Evolutionary conservation across 2,329 filamentous ascomycete species (phyloP).

Genomic region (Nemania abortiva): DNA sequence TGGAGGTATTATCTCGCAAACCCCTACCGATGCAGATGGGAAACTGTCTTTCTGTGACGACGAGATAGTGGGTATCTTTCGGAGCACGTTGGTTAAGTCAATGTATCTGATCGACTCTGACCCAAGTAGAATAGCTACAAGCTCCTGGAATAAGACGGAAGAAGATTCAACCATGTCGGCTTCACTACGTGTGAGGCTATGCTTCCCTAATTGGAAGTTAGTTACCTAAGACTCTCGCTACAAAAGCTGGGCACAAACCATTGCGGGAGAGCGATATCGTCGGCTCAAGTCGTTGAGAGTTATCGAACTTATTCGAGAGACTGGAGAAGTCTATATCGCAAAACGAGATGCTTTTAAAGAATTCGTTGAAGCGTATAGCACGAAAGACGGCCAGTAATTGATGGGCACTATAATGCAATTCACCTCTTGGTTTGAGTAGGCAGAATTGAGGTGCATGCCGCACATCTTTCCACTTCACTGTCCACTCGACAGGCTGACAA

Average conservation of each 20-base stretch:
- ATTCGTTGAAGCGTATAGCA: slow-evolving; percentile 69
- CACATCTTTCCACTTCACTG: slow-evolving; percentile 61
- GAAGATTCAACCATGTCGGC: slow-evolving; percentile 62
- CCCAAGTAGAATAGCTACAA: slow-evolving; percentile 67
- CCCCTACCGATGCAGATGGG: slow-evolving; percentile 26
- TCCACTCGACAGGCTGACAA: slow-evolving; percentile 65
- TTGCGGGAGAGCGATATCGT: slow-evolving; percentile 66
- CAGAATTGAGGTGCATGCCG: slow-evolving; percentile 65
- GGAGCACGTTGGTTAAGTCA: slow-evolving; percentile 61
- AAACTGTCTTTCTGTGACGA: slow-evolving; percentile 38
- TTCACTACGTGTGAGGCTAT: slow-evolving; percentile 62
- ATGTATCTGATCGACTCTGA: slow-evolving; percentile 68
- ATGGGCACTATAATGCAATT: slow-evolving; percentile 59
- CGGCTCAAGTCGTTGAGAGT: slow-evolving; percentile 58
- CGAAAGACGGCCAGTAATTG: slow-evolving; percentile 69
- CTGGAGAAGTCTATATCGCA: slow-evolving; percentile 62
- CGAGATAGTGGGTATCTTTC: slow-evolving; percentile 40
- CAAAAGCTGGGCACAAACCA: slow-evolving; percentile 53
- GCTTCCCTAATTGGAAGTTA: slow-evolving; percentile 48
- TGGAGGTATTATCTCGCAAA: slow-evolving; percentile 60
- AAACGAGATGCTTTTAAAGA: slow-evolving; percentile 70
- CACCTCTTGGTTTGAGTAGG: slow-evolving; percentile 58
- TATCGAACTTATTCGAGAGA: slow-evolving; percentile 58
- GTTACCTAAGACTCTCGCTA: neutral
- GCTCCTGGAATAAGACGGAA: slow-evolving; percentile 66